Evolutionary conservation across 1,284 basidiomycete species (phyloP).

Genomic region (Tausonia pullulans): DNA sequence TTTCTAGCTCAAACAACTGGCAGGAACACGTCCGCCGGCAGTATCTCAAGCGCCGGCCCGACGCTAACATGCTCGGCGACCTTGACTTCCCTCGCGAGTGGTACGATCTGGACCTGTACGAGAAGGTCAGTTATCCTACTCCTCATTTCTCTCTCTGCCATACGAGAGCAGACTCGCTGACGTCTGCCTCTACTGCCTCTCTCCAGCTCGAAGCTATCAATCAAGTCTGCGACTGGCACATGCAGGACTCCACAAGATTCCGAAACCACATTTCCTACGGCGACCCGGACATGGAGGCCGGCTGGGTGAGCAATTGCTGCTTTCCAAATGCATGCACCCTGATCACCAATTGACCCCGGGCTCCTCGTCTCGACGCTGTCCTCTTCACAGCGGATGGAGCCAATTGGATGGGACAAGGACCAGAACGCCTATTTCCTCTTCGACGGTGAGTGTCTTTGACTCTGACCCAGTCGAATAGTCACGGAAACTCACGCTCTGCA

Average conservation of each 20-base stretch:
- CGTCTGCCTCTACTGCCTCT: too few species aligned
- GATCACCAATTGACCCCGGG: too few species aligned
- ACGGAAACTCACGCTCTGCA: neutral
- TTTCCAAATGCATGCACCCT: too few species aligned
- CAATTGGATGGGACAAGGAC: conserved; percentile 41
- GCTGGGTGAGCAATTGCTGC: conserved; percentile 33
- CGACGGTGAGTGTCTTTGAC: conserved; percentile 32
- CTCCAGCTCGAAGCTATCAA: conserved; percentile 34
- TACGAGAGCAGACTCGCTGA: too few species aligned
- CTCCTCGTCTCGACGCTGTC: neutral
- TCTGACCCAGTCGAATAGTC: neutral
- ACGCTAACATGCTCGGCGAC: conserved; percentile 28
- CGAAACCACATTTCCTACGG: conserved; percentile 36
- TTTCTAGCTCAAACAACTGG: conserved; percentile 29
- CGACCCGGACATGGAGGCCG: conserved; percentile 36
- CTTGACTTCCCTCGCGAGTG: conserved; percentile 34
- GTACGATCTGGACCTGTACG: conserved; percentile 36
- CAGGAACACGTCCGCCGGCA: conserved; percentile 33
- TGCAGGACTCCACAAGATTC: conserved; percentile 41
- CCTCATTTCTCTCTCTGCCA: neutral
- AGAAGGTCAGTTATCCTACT: conserved; percentile 32
- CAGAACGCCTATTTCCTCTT: conserved; percentile 45
- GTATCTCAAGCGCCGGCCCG: conserved; percentile 30
- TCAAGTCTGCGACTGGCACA: conserved; percentile 43
- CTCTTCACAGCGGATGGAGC: conserved; percentile 37